phyloP scores from a whole-genome alignment of 2,329 filamentous ascomycete genomes.

The Penicillium capsulatum region DNA sequence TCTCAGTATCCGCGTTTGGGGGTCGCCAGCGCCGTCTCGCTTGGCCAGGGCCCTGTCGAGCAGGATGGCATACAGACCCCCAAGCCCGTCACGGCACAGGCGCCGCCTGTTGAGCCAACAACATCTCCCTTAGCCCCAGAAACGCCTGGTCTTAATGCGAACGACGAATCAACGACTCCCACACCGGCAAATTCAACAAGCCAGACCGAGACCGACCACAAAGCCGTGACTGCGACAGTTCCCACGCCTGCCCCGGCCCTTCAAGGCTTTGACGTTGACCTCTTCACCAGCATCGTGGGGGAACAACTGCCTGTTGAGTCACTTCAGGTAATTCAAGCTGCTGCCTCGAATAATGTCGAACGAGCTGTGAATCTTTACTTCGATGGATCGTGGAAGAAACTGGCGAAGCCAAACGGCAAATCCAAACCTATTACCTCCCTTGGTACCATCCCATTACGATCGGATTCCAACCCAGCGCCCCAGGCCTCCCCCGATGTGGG shows the following conservation, averaged over 20 bases:
- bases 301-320: slow-evolving; percentile 45
- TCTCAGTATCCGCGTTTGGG: slow-evolving; percentile 17
- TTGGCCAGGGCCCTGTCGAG: slow-evolving; percentile 1
- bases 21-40: slow-evolving; percentile 18
- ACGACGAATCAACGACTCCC: background rate
- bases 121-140: background rate
- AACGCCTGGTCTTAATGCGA: background rate
- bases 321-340: slow-evolving; percentile 47
- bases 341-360: slow-evolving; percentile 53
- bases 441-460: slow-evolving; percentile 7
- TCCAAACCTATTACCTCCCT: slow-evolving; percentile 10
- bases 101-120: background rate
- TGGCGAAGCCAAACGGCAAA: slow-evolving; percentile 7
- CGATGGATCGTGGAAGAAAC: slow-evolving; percentile 58
- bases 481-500: background rate
- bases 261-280: slow-evolving; percentile 50
- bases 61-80: background rate
- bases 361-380: slow-evolving; percentile 62
- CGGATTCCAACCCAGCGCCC: background rate
- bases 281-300: slow-evolving; percentile 58
- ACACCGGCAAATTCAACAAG: background rate
- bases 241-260: slow-evolving; percentile 1
- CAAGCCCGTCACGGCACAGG: background rate
- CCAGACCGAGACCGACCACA: background rate
- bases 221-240: background rate